Evolutionary conservation across 78 protist species (phyloP), one percentile per base, ranked within the genome.

Genomic region (Mantamonas sphyraenae): DNA sequence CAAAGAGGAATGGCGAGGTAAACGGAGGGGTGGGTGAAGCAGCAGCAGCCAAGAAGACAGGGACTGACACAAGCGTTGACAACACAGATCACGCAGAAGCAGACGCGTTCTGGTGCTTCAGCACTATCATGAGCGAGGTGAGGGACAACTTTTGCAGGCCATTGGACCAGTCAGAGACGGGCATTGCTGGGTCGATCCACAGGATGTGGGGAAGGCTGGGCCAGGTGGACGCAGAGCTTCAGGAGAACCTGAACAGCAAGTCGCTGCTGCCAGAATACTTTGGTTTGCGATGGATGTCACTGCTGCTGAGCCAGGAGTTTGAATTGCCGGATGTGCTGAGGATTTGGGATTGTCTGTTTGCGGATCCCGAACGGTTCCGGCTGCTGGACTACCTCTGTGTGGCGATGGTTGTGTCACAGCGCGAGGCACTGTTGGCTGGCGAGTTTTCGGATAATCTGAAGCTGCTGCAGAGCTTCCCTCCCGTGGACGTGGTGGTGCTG

Each of bases 51-150:
- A 47, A 66, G 17, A 14, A 4, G 22, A 28, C 12, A 5, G 14
- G 14, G 10, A n/a, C 35, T 9, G 37, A 50, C 24, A 28, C 26
- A 2, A 17, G 28, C 16, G 53, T 19, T 19, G 53, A 12, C 16
- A 16, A 47, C 28, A 47, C 58, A 38, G 73, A 39, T 0, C 56
- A 78, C 26, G 80, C 81, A n/a, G 95, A 90, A 73, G 86, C 91
- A 10, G 95, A 90, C 69, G 70, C 91, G 9, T 90, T 86, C 78
- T 86, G 67, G 65, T 85, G 89, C 69, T 90, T 90, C 60, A 74
- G 74, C 8, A 57, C 47, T 16, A 30, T 90, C n/a, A 83, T 86
- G 88, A 50, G 85, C 33, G 85, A 80, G 14, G 35, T 83, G 24
- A 28, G 89, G 16, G 86, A 83, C 71, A 77, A 74, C 68, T 88